Base-by-base conservation (phyloP, 208 protist genomes). In the Wallacemonas sp. region DNA sequence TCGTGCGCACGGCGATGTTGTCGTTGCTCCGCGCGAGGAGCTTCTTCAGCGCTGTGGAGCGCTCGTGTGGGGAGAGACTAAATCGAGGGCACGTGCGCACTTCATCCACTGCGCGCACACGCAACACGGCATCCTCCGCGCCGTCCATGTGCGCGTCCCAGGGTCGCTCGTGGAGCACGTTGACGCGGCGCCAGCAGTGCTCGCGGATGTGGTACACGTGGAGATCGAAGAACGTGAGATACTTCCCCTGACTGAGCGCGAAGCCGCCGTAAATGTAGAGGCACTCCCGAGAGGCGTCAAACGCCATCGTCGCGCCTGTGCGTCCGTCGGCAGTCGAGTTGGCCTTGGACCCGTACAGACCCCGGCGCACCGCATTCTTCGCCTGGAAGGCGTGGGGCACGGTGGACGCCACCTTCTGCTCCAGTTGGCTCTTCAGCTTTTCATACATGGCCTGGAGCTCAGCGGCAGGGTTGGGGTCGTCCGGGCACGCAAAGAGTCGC, bases 191-290 rank as follows among this genome's bases (percentile, higher is more conserved):
- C 82, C 85, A 89, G 18, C 67, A 41, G 64, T 92, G 76, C 46
- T 71, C 72, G 28, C 67, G 28, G 28, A 83, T 77, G 39, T 79
- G 76, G 54, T 85, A 89, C 22, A 71, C 77, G 65, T 92, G 82
- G 12, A 86, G 65, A 46, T 88, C 82, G 26, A 64, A 77, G 57
- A 82, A 84, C 29, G 82, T 87, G n/a, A 78, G 61, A 45, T 74
- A 45, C 57, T 82, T 70, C n/a, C 49, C 49, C 54, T 66, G 26
- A 0, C 46, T 45, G 50, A 82, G 72, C 29, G 72, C 64, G 65
- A 89, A 92, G 14, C 86, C 86, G 65, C 86, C 86, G 67, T 79
- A 76, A 10, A 92, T 32, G 74, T 86, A 85, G 41, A 92, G 52
- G 59, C 79, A 79, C 23, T 72, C 55, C 1, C 77, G 74, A 32